Evolutionary conservation across 768 basidiomycete genomes (phyloP).

Genomic region (Pleurotus salmoneostramineus): DNA sequence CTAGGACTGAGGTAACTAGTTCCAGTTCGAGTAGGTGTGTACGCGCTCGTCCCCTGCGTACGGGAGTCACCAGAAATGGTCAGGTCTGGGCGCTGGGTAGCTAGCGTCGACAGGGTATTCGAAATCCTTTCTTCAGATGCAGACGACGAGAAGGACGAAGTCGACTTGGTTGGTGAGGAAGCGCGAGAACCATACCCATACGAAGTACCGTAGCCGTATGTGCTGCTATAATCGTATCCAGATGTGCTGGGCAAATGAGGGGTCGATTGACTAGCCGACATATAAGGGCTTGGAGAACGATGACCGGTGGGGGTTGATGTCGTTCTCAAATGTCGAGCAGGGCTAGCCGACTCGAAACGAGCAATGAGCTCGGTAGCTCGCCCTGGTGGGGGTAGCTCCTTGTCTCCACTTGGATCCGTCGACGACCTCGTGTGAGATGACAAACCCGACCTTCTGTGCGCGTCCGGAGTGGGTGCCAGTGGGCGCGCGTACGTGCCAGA

Average conservation of each 20-base stretch:
- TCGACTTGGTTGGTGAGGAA: conserved; percentile 43
- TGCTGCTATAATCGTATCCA: conserved; percentile 25
- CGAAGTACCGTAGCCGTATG: conserved; percentile 15
- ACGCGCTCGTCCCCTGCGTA: conserved; percentile 16
- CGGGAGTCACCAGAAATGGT: conserved; percentile 28
- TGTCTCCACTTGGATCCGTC: conserved; percentile 51
- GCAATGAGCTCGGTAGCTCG: conserved; percentile 69
- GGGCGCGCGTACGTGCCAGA: conserved; percentile 28
- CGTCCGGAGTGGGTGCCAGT: conserved; percentile 39
- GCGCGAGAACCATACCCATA: conserved; percentile 37
- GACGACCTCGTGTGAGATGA: conserved; percentile 49
- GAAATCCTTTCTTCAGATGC: conserved; percentile 23
- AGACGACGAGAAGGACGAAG: conserved; percentile 31
- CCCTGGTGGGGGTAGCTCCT: conserved; percentile 45
- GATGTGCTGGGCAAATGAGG: conserved; percentile 22
- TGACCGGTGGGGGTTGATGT: conserved; percentile 45
- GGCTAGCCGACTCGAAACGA: conserved; percentile 56
- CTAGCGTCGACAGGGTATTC: conserved; percentile 4
- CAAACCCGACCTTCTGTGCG: conserved; percentile 41
- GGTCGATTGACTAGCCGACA: conserved; percentile 19
- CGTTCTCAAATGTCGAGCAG: conserved; percentile 47
- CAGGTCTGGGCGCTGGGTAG: conserved; percentile 15
- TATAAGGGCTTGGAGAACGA: conserved; percentile 22
- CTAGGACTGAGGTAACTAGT: conserved; percentile 31
- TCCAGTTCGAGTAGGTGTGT: conserved; percentile 14